phyloP scores from a whole-genome alignment of 106 monocot species.

The Cymbidium sinense region DNA sequence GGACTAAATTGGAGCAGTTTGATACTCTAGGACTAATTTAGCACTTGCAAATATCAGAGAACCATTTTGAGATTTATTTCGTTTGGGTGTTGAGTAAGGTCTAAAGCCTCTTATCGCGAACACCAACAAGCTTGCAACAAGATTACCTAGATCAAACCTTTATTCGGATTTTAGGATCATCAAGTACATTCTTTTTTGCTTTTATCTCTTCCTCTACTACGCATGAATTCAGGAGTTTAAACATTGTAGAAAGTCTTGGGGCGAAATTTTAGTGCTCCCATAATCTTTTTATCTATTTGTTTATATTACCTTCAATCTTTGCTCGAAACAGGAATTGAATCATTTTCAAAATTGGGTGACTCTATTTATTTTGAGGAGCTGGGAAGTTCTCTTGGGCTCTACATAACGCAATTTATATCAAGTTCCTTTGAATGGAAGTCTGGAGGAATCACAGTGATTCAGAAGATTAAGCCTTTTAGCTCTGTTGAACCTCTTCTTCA shows the following conservation, averaged over 20 bases:
- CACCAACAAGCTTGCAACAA: background rate
- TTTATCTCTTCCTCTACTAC: background rate
- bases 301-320: background rate
- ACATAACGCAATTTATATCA: constrained; percentile 70
- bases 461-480: constrained; percentile 32
- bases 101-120: background rate
- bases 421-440: constrained; percentile 68
- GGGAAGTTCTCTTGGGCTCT: constrained; percentile 41
- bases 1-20: no score
- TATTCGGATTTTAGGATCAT: background rate
- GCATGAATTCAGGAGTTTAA: background rate
- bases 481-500: constrained; percentile 44
- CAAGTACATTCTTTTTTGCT: background rate
- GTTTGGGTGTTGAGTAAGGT: background rate
- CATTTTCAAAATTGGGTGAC: constrained; percentile 82
- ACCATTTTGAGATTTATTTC: no score
- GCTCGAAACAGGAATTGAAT: constrained; percentile 57
- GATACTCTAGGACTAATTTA: no score
- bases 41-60: no score
- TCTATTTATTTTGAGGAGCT: constrained; percentile 87
- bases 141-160: background rate
- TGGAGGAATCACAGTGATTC: constrained; percentile 36
- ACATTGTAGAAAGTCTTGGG: background rate
- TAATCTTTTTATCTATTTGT: background rate
- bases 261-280: background rate